These are phyloP conservation scores for Scopulariopsis brevicaulis DNA, from an alignment of 2,329 filamentous ascomycete genomes.

Conservation along the genomic window DNA sequence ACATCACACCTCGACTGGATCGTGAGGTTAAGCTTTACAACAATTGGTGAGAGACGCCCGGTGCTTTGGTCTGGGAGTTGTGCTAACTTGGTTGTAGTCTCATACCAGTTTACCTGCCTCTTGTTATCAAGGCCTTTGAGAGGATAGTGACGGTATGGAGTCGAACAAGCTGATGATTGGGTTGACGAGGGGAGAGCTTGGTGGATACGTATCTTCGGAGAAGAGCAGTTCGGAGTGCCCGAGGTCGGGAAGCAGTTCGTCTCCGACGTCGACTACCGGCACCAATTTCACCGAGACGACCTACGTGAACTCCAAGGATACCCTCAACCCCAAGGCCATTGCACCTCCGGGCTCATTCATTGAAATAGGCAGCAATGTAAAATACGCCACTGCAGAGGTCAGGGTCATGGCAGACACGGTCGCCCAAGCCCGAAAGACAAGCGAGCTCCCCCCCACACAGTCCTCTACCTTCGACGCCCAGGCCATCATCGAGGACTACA, in stretches of 20 bases:
- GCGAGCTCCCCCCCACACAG: constrained; percentile 18
- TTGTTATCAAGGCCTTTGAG: background rate
- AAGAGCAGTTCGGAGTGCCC: background rate
- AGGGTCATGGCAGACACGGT: constrained; percentile 18
- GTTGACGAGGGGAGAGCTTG: background rate
- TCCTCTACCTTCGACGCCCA: constrained; percentile 14
- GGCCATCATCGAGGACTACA: constrained; percentile 19
- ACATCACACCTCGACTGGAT: background rate
- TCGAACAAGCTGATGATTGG: background rate
- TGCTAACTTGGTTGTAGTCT: background rate
- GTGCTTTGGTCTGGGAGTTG: background rate
- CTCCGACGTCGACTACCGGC: background rate
- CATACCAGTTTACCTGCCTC: background rate
- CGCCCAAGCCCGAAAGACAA: constrained; percentile 17
- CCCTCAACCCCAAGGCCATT: background rate
- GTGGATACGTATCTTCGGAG: background rate
- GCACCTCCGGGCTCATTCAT: background rate
- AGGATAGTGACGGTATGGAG: background rate
- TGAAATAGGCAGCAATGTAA: background rate
- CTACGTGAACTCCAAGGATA: background rate
- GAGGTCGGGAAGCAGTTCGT: background rate
- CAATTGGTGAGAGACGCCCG: background rate
- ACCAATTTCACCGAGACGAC: background rate
- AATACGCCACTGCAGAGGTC: constrained; percentile 11
- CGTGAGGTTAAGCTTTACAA: background rate